phyloP scores from a whole-genome alignment of 176 grass and related monocot species.

The Ensete ventricosum region DNA sequence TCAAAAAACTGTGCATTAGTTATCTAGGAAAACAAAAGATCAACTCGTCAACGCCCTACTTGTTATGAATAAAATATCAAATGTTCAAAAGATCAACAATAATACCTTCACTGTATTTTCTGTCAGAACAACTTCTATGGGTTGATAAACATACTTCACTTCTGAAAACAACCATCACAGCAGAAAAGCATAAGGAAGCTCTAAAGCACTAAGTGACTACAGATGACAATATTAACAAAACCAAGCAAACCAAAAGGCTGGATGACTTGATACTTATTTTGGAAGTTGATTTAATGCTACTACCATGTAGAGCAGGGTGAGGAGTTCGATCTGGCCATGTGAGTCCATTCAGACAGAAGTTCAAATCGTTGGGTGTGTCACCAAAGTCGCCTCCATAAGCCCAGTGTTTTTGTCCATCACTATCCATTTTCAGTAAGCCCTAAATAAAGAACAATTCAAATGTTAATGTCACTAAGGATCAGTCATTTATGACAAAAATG shows the following conservation, averaged over 20 bases:
- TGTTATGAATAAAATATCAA: constrained; percentile 10
- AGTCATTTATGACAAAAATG: background rate
- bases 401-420: constrained; percentile 68
- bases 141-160: constrained; percentile 91
- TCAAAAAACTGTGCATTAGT: constrained; percentile 62
- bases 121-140: constrained; percentile 53
- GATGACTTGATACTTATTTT: background rate
- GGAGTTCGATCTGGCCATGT: constrained; percentile 88
- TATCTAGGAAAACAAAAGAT: constrained; percentile 43
- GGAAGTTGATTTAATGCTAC: background rate
- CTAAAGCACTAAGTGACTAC: background rate
- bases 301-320: constrained; percentile 90
- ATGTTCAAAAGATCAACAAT: constrained; percentile 7
- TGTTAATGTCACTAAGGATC: background rate
- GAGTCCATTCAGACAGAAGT: constrained; percentile 97
- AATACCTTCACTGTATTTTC: constrained; percentile 66
- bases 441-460: constrained; percentile 21
- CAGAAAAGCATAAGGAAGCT: constrained; percentile 2
- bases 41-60: constrained; percentile 7
- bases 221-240: background rate
- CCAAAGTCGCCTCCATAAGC: constrained; percentile 94
- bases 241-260: background rate
- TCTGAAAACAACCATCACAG: constrained; percentile 45
- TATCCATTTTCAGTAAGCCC: constrained; percentile 66
- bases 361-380: constrained; percentile 75